Evolutionary conservation across 768 basidiomycete genomes (phyloP).

Genomic region (Termitomyces sp.): DNA sequence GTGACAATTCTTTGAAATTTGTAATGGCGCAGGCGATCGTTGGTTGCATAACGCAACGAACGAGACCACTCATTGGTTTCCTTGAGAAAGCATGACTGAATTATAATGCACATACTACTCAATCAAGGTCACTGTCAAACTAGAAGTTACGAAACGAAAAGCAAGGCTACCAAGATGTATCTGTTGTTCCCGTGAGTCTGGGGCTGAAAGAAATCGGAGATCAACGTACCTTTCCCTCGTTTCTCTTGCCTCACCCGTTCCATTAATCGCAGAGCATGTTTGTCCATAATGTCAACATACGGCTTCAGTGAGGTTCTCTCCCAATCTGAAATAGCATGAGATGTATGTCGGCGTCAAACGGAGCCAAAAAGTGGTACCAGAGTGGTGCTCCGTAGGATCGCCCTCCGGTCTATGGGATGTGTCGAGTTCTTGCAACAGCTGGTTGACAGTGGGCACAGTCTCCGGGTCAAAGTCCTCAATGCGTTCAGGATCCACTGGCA

Average conservation of each 20-base stretch:
- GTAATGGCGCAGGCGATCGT: neutral
- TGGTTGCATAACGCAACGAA: neutral
- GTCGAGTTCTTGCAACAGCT: slow-evolving; percentile 80
- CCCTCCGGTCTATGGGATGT: slow-evolving; percentile 22
- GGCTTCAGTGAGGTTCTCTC: slow-evolving; percentile 81
- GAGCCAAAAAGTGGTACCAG: slow-evolving; percentile 28
- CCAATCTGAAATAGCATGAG: slow-evolving; percentile 51
- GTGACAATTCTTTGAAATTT: neutral
- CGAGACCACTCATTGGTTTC: neutral
- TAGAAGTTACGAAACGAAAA: neutral
- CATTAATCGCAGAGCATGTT: slow-evolving; percentile 56
- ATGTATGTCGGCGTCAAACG: neutral
- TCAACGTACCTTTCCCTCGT: slow-evolving; percentile 33
- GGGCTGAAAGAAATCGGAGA: neutral
- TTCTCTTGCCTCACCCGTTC: slow-evolving; percentile 47
- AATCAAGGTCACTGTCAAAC: neutral
- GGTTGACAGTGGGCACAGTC: slow-evolving; percentile 78
- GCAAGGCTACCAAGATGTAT: slow-evolving; percentile 26
- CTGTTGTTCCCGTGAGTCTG: slow-evolving; percentile 9
- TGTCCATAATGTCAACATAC: slow-evolving; percentile 86
- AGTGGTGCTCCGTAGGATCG: slow-evolving; percentile 37
- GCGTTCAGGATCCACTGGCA: slow-evolving; percentile 75
- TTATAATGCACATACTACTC: neutral
- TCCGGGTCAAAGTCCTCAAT: slow-evolving; percentile 84
- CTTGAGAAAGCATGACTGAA: neutral